Evolutionary conservation across 1,284 basidiomycete genomes (phyloP), one percentile per base, ranked within the genome.

Genomic region (Coniophora puteana): DNA sequence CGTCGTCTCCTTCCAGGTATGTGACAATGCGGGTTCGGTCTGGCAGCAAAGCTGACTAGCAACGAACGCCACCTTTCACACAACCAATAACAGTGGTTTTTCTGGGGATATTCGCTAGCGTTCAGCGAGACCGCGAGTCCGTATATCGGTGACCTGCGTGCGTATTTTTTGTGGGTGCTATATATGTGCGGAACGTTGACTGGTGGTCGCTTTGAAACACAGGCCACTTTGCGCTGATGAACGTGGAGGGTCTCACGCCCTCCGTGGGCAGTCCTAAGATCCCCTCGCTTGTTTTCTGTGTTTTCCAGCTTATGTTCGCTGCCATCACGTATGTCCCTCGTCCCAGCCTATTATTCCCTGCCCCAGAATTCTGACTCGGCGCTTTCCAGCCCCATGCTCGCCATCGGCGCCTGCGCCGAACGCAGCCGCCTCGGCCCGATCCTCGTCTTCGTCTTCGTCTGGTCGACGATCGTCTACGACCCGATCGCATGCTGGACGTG

Each of bases 401-500:
- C 91, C 13, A 74, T 92, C 38, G 93, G 94, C 53, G 95, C 92
- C 18, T 83, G 95, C 48, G 92, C 94, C 17, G 95, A 98, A 62
- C 91, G 93, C 40, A 83, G 83, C 13, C 83, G 86, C 13, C 75
- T 98, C 8, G 92, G 90, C 0, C 95, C 94, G 2, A 67, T 92
- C 45, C 71, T 95, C 37, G 76, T 94, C 46, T 97, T 96, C 66
- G 77, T 89, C 50, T 97, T 98, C 63, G 59, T 83, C 45, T 99
- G 95, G 93, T 72, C 86, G 10, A 97, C 94, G 4, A 65, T 97
- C 47, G 93, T 96, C 24, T 97, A 97, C 67, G 88, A 92, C 57
- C 90, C 91, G 7, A 88, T 94, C 52, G 91, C 91, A 0, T 89
- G 83, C 68, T 95, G 93, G 93, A 93, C 93, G 1, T 98, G 94